phyloP scores from a whole-genome alignment of 208 protist species.

The Hexamita inflata region DNA sequence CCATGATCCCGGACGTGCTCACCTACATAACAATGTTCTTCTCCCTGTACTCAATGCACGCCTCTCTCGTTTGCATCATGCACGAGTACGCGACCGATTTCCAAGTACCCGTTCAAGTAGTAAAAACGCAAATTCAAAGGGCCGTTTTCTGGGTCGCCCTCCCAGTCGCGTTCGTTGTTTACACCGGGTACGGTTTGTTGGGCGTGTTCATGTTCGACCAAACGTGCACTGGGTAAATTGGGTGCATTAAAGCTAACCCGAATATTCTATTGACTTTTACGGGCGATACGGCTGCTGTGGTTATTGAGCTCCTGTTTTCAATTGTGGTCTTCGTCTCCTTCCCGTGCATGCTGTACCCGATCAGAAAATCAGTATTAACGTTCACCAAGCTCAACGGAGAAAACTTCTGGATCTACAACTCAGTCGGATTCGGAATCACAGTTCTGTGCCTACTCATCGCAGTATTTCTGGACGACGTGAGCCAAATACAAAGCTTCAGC shows the following conservation, averaged over 20 bases:
- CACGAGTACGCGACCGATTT: not conserved
- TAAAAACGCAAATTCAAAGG: not conserved
- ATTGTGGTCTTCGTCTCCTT: slow-evolving; percentile 4
- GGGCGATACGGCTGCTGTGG: not conserved
- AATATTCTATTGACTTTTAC: slow-evolving; percentile 14
- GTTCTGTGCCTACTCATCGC: not conserved
- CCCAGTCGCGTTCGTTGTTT: not conserved
- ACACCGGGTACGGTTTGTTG: not conserved
- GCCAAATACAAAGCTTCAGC: not conserved
- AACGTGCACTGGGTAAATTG: not conserved
- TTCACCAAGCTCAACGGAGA: not conserved
- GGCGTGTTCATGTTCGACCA: not conserved
- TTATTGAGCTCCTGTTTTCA: slow-evolving; percentile 17
- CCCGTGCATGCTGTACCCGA: slow-evolving; percentile 19
- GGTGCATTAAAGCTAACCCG: slow-evolving; percentile 1
- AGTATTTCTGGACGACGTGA: not conserved
- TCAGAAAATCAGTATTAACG: not conserved
- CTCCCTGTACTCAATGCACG: slow-evolving; percentile 4
- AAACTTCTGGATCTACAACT: not conserved
- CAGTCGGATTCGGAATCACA: not conserved
- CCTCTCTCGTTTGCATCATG: not conserved
- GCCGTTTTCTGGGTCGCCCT: not conserved
- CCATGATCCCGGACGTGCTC: not conserved
- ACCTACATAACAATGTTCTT: slow-evolving; percentile 19
- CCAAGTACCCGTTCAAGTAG: no score